Base-by-base conservation (phyloP, 257 asterid species). In the Rehmannia glutinosa region DNA sequence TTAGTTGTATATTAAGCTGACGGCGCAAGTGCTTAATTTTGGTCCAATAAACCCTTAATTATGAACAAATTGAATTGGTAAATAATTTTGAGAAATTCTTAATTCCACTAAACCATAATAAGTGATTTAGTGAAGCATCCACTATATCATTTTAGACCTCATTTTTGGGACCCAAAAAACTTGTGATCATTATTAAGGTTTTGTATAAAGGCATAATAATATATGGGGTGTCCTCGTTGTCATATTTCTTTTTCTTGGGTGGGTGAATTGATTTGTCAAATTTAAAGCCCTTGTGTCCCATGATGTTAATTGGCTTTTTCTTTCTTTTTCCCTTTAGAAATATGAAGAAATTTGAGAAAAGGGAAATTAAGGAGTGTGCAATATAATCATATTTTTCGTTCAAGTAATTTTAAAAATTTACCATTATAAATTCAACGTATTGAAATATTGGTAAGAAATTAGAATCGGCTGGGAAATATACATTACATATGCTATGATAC, bases 1-100 rank as follows among this genome's bases (percentile, higher is more conserved):
- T 70, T 57, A 73, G 23, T 56, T 49, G 19, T 72, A 73, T 70
- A 82, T 64, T 75, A 49, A 73, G 77, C 62, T 62, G 87, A 83
- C 97, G 95, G 91, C 93, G 87, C 82, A 78, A 82, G 92, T 83
- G 90, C 80, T 72, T 59, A 49, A 32, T 58, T 83, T 75, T 59
- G 86, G 90, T 58, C 90, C 89, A 87, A 80, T 80, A 50, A 76
- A 27, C 68, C 71, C 68, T 68, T 51, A 36, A 33, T 33, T 75
- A 71, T 42, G 39, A 46, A 62, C 66, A 81, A 62, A 73, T 66
- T 41, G 16, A 69, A 69, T 56, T 16, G 4, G 15, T 65, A 8
- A 66, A 67, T 54, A 62, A 62, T 62, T 32, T 73, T 50, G 62
- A 47, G 51, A 19, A 73, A 57, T 45, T 55, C 28, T 50, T 49